Evolutionary conservation across 192 early-diverging fungal genomes (phyloP).

Genomic region (Paraglomus brasilianum): DNA sequence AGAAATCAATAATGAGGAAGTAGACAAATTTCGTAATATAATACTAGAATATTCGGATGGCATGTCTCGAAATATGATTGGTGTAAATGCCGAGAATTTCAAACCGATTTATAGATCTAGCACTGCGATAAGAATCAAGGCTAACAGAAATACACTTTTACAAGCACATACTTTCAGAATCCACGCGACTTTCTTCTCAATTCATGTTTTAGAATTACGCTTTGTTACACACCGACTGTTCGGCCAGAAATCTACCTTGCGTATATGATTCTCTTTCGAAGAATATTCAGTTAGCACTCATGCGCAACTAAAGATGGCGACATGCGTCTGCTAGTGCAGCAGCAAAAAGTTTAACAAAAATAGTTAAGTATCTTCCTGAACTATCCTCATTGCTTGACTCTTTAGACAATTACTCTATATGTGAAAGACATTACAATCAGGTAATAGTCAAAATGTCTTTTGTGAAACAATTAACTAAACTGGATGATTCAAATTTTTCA

Average conservation of each 20-base stretch:
- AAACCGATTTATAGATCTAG: background rate
- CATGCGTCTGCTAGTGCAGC: constrained; percentile 12
- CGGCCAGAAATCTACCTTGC: constrained; percentile 1
- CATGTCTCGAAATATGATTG: too few species aligned
- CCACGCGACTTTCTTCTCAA: background rate
- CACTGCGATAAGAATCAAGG: constrained; percentile 18
- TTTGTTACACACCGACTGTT: background rate
- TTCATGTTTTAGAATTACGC: background rate
- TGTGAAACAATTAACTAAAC: background rate
- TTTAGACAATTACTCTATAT: constrained; percentile 19
- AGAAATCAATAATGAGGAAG: too few species aligned
- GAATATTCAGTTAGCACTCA: constrained; percentile 1
- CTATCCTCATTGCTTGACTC: constrained; percentile 11
- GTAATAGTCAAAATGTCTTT: constrained; percentile 7
- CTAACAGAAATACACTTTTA: constrained; percentile 18
- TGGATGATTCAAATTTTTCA: constrained; percentile 17
- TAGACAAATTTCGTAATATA: too few species aligned
- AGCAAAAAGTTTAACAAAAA: background rate
- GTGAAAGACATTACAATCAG: constrained; percentile 20
- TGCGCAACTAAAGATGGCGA: background rate
- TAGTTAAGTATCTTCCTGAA: constrained; percentile 18
- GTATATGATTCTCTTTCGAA: constrained; percentile 2
- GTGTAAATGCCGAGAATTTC: background rate
- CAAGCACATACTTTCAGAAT: constrained; percentile 17
- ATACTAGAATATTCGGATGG: too few species aligned